Conservation (phyloP, 1,139 yeast species). For the Candida tetrigidarum region DNA sequence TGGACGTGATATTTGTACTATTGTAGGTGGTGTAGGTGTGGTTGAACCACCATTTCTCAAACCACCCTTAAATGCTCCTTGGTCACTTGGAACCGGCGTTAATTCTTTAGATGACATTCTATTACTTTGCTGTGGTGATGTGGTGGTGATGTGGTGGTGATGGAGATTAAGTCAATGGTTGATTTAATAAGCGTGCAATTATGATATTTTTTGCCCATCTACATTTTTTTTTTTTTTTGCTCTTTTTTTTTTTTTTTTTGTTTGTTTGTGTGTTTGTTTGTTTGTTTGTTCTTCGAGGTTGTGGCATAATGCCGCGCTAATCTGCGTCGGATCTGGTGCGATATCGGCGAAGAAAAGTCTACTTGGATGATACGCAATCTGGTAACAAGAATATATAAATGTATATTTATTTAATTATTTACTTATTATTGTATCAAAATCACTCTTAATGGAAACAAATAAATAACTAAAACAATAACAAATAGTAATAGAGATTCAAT, state of each 20-base stretch:
- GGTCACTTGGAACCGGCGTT: constrained; percentile 5
- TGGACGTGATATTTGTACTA: constrained; percentile 64
- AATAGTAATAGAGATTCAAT: not conserved
- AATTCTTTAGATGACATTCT: constrained; percentile 10
- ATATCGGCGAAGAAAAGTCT: no score
- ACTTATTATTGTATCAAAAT: no score
- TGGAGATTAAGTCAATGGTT: not conserved
- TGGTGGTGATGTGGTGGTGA: not conserved
- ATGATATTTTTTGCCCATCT: no score
- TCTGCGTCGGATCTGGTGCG: not conserved
- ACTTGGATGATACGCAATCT: no score
- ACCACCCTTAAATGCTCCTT: not conserved
- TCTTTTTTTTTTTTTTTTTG: not conserved
- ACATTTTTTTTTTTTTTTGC: not conserved
- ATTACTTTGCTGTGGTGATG: not conserved
- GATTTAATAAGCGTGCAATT: no score
- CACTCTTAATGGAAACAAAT: constrained; percentile 4
- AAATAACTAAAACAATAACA: constrained; percentile 2
- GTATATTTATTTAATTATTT: no score
- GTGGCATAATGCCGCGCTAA: not conserved
- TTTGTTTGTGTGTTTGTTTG: not conserved
- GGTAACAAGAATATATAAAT: not conserved
- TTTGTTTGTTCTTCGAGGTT: not conserved
- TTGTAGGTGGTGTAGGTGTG: constrained; percentile 20
- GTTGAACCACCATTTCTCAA: not conserved